Conservation (phyloP, 257 asterid genomes). For the Solanum commersonii region DNA sequence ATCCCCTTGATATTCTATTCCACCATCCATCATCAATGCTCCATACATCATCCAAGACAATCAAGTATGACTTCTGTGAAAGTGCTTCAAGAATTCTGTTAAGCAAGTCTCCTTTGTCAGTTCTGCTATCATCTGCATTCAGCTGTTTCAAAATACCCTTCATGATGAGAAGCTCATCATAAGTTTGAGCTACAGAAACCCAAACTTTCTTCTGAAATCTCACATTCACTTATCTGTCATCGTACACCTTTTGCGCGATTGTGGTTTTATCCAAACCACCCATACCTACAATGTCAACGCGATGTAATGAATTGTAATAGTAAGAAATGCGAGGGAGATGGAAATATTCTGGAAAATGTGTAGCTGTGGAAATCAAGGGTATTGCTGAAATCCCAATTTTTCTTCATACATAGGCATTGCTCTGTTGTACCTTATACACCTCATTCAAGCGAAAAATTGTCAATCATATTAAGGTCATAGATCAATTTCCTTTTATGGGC, state of each 20-base stretch:
- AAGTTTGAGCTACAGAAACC: constrained; percentile 14
- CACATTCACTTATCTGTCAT: background rate
- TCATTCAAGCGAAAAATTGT: too few relatives aligned
- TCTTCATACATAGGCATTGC: too few relatives aligned
- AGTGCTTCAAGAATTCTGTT: constrained; percentile 1
- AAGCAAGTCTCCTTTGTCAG: background rate
- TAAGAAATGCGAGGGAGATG: too few relatives aligned
- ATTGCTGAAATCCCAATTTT: too few relatives aligned
- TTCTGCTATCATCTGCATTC: background rate
- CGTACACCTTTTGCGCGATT: constrained; percentile 9
- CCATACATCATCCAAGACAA: constrained; percentile 24
- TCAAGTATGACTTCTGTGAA: background rate
- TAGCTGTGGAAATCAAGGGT: too few relatives aligned
- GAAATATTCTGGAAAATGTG: too few relatives aligned
- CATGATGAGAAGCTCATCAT: constrained; percentile 4
- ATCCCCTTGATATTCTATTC: constrained; percentile 2
- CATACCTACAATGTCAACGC: constrained; percentile 17
- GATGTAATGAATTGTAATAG: background rate
- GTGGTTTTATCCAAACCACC: constrained; percentile 21
- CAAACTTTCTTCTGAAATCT: constrained; percentile 9
- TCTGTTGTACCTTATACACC: too few relatives aligned
- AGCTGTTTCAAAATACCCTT: constrained; percentile 11
- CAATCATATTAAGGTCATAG: too few relatives aligned
- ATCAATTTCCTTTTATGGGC: too few relatives aligned
- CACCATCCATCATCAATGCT: constrained; percentile 12